A percentile compares a stretch with the other conserved stretches of the same genome.
Evolutionary conservation across 2,329 filamentous ascomycete genomes (phyloP).

Genomic region (Anthostomella pinea): DNA sequence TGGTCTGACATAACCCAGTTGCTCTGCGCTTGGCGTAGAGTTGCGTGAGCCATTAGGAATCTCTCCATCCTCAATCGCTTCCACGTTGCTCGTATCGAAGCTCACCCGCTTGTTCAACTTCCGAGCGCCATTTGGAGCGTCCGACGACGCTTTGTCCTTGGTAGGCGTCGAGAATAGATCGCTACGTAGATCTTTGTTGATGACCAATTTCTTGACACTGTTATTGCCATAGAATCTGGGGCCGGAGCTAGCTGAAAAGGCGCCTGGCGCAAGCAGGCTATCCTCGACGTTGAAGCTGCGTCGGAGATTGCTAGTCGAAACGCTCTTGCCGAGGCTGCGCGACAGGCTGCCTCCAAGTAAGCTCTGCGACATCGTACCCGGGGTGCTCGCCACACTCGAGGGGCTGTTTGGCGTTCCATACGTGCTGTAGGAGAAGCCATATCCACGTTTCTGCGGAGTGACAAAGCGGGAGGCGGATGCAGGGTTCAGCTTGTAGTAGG

Average conservation of each 20-base stretch:
- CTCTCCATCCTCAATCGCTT: slow-evolving; percentile 41
- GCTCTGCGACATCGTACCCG: slow-evolving; percentile 64
- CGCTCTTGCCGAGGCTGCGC: slow-evolving; percentile 77
- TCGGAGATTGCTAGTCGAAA: slow-evolving; percentile 83
- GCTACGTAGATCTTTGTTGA: slow-evolving; percentile 81
- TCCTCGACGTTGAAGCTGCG: slow-evolving; percentile 79
- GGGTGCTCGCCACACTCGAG: slow-evolving; percentile 66
- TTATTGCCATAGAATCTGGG: slow-evolving; percentile 64
- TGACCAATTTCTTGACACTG: slow-evolving; percentile 85
- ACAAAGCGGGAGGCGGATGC: slow-evolving; percentile 74
- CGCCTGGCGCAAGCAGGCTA: slow-evolving; percentile 80
- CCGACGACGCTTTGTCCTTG: slow-evolving; percentile 46
- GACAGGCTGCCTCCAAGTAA: slow-evolving; percentile 67
- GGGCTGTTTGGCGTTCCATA: slow-evolving; percentile 78
- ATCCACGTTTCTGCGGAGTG: slow-evolving; percentile 83
- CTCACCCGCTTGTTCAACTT: slow-evolving; percentile 84
- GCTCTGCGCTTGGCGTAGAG: slow-evolving; percentile 53
- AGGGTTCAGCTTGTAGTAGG: slow-evolving; percentile 84
- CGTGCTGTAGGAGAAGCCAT: slow-evolving; percentile 89
- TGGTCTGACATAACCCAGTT: slow-evolving; percentile 59
- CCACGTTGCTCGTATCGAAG: slow-evolving; percentile 69
- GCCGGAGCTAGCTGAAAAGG: slow-evolving; percentile 69
- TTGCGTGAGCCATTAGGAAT: slow-evolving; percentile 42
- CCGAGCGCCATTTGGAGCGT: slow-evolving; percentile 42
- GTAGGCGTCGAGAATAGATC: slow-evolving; percentile 64